Evolutionary conservation across 2,329 filamentous ascomycete genomes (phyloP), one percentile per base, ranked within the genome.

Genomic region (Pseudogymnoascus sp.): DNA sequence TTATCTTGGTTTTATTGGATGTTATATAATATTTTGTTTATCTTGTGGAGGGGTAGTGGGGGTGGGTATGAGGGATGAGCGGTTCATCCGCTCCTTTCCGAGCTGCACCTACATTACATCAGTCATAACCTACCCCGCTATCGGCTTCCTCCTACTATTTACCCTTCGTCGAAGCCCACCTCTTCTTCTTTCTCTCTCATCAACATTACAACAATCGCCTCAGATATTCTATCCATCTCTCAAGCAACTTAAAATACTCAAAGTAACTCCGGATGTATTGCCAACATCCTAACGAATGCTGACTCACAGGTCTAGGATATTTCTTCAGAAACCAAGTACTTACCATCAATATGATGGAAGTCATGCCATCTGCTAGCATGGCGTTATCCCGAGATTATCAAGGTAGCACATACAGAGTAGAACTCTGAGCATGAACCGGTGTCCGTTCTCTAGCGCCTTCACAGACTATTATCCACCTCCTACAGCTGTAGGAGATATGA

Each of bases 341-440:
- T 50, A 62, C 62, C 62, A 61, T 64, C 63, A 44, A 26, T 13
- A 26, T 26, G 35, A 59, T 64, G 62, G 68, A 62, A 68, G 67
- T 62, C 69, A 71, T 72, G 70, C 63, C 59, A 63, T 68, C 68
- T 67, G 65, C 65, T 41, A 59, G 67, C 66, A 63, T 68, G 68
- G 69, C 62, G 67, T 71, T 72, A 67, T 71, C 69, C 69, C 63
- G 64, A 60, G 58, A 64, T 68, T 69, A 68, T 72, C 71, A 71
- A 72, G 71, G 70, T 71, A 72, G 70, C 68, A 68, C 61, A 68
- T 66, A 62, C 62, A 69, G 63, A 67, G 75, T 78, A 77, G 76
- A 73, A 71, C 74, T 71, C 74, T 70, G 77, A 77, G 82, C 82
- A 82, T 86, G 84, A 81, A 82, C 84, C 84, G 84, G 84, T 86